phyloP scores from a whole-genome alignment of 495 filamentous ascomycete genomes.

The Penicillium bovifimosum region DNA sequence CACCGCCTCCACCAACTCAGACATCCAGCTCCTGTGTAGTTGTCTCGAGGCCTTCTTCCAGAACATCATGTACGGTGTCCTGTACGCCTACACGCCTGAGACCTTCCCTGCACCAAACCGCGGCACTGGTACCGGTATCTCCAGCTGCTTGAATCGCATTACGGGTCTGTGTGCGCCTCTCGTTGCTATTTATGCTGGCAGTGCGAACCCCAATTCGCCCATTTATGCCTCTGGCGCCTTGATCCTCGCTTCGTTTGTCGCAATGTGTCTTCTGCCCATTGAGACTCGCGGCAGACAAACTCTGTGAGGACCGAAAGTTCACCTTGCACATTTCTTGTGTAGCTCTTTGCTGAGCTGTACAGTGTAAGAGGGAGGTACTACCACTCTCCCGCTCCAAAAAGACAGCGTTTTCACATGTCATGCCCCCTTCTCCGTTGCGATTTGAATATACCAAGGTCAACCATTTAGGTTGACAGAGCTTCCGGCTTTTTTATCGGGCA shows the following conservation, averaged over 20 bases:
- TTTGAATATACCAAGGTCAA: neutral
- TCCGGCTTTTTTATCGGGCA: no score
- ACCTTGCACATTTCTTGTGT: neutral
- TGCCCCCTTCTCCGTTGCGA: neutral
- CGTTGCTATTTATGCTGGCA: conserved; percentile 47
- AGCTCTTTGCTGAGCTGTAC: neutral
- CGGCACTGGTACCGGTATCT: conserved; percentile 54
- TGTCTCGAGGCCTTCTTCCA: conserved; percentile 56
- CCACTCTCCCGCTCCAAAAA: neutral
- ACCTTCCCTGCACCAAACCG: conserved; percentile 55
- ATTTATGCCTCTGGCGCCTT: conserved; percentile 49
- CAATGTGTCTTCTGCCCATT: conserved; percentile 49
- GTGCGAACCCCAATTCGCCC: conserved; percentile 40
- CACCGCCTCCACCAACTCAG: conserved; percentile 44
- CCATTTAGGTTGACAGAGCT: neutral
- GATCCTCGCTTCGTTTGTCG: conserved; percentile 47
- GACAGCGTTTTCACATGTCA: neutral
- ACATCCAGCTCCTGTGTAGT: conserved; percentile 47
- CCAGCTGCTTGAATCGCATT: conserved; percentile 52
- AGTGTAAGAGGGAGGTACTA: neutral
- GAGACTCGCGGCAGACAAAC: conserved; percentile 49
- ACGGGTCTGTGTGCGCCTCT: conserved; percentile 54
- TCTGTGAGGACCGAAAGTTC: conserved; percentile 24
- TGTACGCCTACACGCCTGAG: conserved; percentile 58
- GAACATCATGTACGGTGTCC: conserved; percentile 59